Conservation (phyloP, 108 stramenopile genomes). For the Conticribra guillardii region DNA sequence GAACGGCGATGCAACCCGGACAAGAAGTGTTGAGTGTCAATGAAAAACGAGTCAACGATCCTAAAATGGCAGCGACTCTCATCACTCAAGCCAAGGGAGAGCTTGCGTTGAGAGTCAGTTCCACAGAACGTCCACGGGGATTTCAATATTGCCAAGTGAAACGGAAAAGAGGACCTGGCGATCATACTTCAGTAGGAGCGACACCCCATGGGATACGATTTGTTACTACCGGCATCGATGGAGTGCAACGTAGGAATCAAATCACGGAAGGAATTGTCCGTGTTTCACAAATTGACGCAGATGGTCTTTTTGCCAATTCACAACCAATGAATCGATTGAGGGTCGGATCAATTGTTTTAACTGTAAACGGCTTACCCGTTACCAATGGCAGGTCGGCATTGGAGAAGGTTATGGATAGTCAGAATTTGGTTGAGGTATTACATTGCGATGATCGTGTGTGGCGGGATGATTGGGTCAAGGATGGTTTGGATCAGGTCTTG, state of each 20-base stretch:
- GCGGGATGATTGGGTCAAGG: slow-evolving; percentile 37
- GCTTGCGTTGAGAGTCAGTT: slow-evolving; percentile 26
- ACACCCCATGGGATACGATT: slow-evolving; percentile 33
- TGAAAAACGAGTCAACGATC: slow-evolving; percentile 45
- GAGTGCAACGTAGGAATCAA: slow-evolving; percentile 19
- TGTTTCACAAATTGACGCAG: slow-evolving; percentile 22
- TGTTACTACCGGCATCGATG: slow-evolving; percentile 32
- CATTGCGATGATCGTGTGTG: slow-evolving; percentile 41
- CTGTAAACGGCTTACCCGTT: slow-evolving; percentile 34
- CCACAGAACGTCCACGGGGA: slow-evolving; percentile 22
- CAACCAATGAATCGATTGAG: slow-evolving; percentile 40
- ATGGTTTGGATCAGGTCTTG: slow-evolving; percentile 14
- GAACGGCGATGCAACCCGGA: slow-evolving; percentile 15
- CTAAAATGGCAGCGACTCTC: slow-evolving; percentile 40
- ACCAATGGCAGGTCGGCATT: slow-evolving; percentile 28
- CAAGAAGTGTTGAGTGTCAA: slow-evolving; percentile 47
- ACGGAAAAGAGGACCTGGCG: slow-evolving; percentile 10
- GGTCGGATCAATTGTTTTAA: slow-evolving; percentile 28
- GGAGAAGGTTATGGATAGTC: slow-evolving; percentile 40
- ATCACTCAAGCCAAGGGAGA: slow-evolving; percentile 27
- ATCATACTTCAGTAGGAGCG: slow-evolving; percentile 4
- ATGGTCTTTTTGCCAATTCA: slow-evolving; percentile 32
- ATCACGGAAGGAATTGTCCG: slow-evolving; percentile 33
- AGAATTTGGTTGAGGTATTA: slow-evolving; percentile 31
- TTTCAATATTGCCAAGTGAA: slow-evolving; percentile 43